Base-by-base conservation (phyloP, 371 early-diverging fungal species). In the Circinella minor region DNA sequence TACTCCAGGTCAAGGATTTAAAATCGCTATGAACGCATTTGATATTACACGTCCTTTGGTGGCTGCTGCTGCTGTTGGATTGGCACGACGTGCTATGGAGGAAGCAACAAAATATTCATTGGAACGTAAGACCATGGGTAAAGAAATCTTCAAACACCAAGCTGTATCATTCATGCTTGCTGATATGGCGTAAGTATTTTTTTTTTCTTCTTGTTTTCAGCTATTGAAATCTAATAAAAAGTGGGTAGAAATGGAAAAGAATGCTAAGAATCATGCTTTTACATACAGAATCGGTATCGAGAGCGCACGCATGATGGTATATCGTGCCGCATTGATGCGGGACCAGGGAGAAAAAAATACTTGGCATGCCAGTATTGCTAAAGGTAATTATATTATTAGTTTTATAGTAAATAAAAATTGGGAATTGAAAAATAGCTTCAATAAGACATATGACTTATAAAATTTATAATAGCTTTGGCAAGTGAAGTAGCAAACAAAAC, bases 1-100 rank as follows among this genome's bases (percentile, higher is more conserved):
- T 27, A 81, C 81, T 6, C 86, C 89, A 63, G 94, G 93, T 37
- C 80, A 95, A 74, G 98, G 98, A 6, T 98, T 97, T 87, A 94
- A 95, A 79, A 94, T 97, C 77, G 98, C 98, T 55, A 98, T 98
- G 98, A 94, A 94, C 20, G 98, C 97, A 3, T 98, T 98, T 76
- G 97, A 98, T 78, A 95, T 92, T 71, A 97, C 98, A 17, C 90
- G 98, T 38, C 98, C 98, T 20, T 77, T 95, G 46, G 95, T 98
- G 46, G 98, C 96, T 10, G 84, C 95, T 37, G 97, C 89, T 46
- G 98, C 97, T 18, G 92, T 95, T 48, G 98, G 98, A 62, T 81
- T 97, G 55, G 97, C 96, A 10, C 90, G 94, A 71, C 92, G 98
- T 60, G 96, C 96, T n/a, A 87, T 96, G 89, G 95, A 96, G 39